Evolutionary conservation across 2,329 filamentous ascomycete genomes (phyloP).

Genomic region (Penicillium crustosum): DNA sequence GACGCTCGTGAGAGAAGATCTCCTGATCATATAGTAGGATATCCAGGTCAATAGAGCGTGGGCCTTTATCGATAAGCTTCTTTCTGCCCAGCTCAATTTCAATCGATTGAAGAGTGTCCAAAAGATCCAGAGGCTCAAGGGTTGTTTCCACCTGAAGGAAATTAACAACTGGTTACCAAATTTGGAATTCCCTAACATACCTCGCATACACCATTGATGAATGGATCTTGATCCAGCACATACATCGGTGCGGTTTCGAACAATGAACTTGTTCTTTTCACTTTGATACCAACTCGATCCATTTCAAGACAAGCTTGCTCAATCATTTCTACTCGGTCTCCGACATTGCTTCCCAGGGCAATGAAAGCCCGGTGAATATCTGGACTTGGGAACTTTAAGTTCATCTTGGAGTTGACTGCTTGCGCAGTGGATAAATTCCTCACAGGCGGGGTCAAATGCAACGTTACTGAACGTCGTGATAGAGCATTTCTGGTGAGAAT

Average conservation of each 20-base stretch:
- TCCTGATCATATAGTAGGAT: constrained; percentile 78
- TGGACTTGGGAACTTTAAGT: constrained; percentile 2
- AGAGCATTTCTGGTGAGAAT: constrained; percentile 11
- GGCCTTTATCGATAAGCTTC: constrained; percentile 89
- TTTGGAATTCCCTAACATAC: constrained; percentile 51
- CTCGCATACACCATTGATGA: constrained; percentile 91
- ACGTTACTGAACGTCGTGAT: neutral
- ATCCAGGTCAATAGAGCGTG: constrained; percentile 90
- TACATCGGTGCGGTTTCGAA: constrained; percentile 99
- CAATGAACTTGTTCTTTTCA: constrained; percentile 78
- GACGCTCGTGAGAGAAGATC: constrained; percentile 64
- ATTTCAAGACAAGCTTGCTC: constrained; percentile 79
- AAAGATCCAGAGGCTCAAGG: constrained; percentile 69
- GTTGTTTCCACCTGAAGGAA: constrained; percentile 70
- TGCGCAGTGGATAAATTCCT: constrained; percentile 23
- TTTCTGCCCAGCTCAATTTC: constrained; percentile 75
- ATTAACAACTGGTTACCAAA: neutral
- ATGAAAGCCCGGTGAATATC: constrained; percentile 63
- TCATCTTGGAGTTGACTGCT: constrained; percentile 15
- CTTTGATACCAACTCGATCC: constrained; percentile 67
- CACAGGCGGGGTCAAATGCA: constrained; percentile 9
- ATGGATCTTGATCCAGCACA: constrained; percentile 80
- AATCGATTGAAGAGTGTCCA: constrained; percentile 80
- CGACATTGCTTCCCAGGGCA: constrained; percentile 89
- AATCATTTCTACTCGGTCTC: constrained; percentile 80